Percentiles rank a stretch among this genome's conserved stretches.
phyloP scores from a whole-genome alignment of 805 yeast genomes.

The Tetrapisispora namnaoensis region DNA sequence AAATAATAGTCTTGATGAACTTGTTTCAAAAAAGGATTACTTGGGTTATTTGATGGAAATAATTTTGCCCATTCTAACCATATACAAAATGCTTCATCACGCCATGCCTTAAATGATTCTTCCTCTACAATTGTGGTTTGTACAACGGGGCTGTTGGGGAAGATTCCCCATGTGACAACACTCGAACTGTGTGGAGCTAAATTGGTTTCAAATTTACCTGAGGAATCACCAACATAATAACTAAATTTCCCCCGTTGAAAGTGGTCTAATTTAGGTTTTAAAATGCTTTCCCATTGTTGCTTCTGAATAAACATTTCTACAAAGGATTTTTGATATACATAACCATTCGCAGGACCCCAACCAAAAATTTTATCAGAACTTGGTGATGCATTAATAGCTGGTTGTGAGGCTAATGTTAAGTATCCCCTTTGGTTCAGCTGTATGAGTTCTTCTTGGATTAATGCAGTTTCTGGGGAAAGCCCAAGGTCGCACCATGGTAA shows the following conservation, averaged over 20 bases:
- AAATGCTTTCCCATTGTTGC: constrained; percentile 49
- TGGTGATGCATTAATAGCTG: constrained; percentile 72
- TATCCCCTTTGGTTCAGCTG: constrained; percentile 63
- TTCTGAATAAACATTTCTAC: constrained; percentile 81
- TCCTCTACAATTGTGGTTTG: constrained; percentile 90
- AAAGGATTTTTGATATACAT: constrained; percentile 86
- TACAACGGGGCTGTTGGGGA: constrained; percentile 79
- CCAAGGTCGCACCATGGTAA: constrained; percentile 91
- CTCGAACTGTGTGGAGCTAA: constrained; percentile 44
- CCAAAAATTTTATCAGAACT: constrained; percentile 87
- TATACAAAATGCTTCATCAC: constrained; percentile 85
- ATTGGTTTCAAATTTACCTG: constrained; percentile 52
- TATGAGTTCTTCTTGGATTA: constrained; percentile 85
- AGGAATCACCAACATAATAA: constrained; percentile 63
- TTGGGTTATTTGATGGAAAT: constrained; percentile 43
- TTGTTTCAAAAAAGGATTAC: constrained; percentile 52
- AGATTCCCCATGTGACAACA: constrained; percentile 97
- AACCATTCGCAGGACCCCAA: constrained; percentile 93
- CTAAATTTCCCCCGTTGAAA: constrained; percentile 42
- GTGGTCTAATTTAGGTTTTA: constrained; percentile 43
- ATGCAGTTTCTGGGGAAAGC: constrained; percentile 77
- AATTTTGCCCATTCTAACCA: constrained; percentile 89
- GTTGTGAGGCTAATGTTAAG: constrained; percentile 92
- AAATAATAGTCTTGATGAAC: constrained; percentile 58
- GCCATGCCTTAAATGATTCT: constrained; percentile 92